phyloP scores from a whole-genome alignment of 1,284 basidiomycete species.

The Ceratobasidium sp. region DNA sequence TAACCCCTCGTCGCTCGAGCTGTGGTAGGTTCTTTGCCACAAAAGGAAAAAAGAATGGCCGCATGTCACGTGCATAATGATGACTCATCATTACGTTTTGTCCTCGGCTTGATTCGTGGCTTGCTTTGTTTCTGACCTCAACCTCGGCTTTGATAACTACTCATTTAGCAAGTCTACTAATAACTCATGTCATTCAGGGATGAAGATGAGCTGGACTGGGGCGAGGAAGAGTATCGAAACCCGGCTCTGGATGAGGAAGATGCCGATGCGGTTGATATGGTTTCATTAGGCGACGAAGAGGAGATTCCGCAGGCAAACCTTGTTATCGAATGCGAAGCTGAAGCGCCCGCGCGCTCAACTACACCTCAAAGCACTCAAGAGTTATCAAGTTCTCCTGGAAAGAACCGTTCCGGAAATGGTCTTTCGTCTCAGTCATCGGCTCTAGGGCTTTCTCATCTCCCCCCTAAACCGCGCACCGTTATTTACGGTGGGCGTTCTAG shows the following conservation, averaged over 20 bases:
- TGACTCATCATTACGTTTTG: slow-evolving; percentile 18
- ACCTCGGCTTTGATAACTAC: neutral
- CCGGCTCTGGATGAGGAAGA: neutral
- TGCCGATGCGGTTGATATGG: slow-evolving; percentile 27
- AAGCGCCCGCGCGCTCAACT: neutral
- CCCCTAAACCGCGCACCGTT: slow-evolving; percentile 32
- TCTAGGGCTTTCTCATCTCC: slow-evolving; percentile 29
- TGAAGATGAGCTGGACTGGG: slow-evolving; percentile 40
- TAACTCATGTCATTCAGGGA: slow-evolving; percentile 30
- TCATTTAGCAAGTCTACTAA: neutral
- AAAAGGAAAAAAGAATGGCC: slow-evolving; percentile 7
- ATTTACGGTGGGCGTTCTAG: slow-evolving; percentile 18
- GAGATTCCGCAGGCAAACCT: slow-evolving; percentile 8
- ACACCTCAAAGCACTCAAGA: slow-evolving; percentile 3
- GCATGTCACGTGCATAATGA: slow-evolving; percentile 5
- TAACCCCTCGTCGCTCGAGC: neutral
- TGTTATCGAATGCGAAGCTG: neutral
- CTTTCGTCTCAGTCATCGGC: slow-evolving; percentile 1
- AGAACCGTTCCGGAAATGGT: neutral
- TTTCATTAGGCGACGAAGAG: slow-evolving; percentile 39
- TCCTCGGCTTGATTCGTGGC: slow-evolving; percentile 32
- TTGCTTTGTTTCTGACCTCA: slow-evolving; percentile 34
- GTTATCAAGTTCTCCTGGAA: neutral
- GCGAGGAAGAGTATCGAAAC: slow-evolving; percentile 20
- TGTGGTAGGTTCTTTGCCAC: neutral